These are phyloP conservation scores for Globisporangium middletonii DNA, from an alignment of 352 stramenopile genomes.

Conservation along the genomic window DNA sequence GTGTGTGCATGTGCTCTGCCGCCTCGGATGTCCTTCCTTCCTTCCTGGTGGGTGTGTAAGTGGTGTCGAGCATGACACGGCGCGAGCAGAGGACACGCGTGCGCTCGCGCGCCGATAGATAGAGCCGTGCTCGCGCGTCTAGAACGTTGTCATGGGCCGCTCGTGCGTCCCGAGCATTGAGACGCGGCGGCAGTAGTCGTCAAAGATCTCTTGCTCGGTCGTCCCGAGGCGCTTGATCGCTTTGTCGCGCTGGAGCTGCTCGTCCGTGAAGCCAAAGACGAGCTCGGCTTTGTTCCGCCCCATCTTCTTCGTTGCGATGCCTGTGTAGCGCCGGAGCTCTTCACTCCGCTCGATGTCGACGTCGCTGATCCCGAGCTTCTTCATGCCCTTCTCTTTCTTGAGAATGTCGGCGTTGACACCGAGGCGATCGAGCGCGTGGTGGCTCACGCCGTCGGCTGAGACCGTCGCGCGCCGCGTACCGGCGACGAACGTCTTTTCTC, in stretches of 20 bases:
- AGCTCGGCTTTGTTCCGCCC: conserved; percentile 42
- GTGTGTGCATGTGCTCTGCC: background rate
- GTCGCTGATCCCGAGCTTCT: conserved; percentile 69
- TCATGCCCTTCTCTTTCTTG: conserved; percentile 71
- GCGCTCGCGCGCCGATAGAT: too few relatives aligned
- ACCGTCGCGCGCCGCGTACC: conserved; percentile 20
- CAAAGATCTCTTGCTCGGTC: conserved; percentile 54
- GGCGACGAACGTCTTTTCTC: background rate
- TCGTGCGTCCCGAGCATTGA: conserved; percentile 35
- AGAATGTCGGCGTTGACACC: conserved; percentile 57
- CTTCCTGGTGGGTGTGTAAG: background rate
- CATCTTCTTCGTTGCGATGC: conserved; percentile 23
- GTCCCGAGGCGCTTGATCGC: conserved; percentile 52
- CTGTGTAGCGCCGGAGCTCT: conserved; percentile 47
- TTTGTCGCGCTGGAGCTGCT: conserved; percentile 55
- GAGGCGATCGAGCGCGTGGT: conserved; percentile 43
- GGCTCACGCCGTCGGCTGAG: conserved; percentile 29
- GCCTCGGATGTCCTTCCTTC: background rate
- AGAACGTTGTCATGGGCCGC: conserved; percentile 10
- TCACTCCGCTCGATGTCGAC: conserved; percentile 47
- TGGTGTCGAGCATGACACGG: background rate
- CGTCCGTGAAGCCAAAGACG: conserved; percentile 56
- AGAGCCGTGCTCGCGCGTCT: background rate
- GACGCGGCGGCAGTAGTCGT: conserved; percentile 47
- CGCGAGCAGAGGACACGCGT: too few relatives aligned